Evolutionary conservation across 768 basidiomycete species (phyloP).

Genomic region (Mycena sanguinolenta): DNA sequence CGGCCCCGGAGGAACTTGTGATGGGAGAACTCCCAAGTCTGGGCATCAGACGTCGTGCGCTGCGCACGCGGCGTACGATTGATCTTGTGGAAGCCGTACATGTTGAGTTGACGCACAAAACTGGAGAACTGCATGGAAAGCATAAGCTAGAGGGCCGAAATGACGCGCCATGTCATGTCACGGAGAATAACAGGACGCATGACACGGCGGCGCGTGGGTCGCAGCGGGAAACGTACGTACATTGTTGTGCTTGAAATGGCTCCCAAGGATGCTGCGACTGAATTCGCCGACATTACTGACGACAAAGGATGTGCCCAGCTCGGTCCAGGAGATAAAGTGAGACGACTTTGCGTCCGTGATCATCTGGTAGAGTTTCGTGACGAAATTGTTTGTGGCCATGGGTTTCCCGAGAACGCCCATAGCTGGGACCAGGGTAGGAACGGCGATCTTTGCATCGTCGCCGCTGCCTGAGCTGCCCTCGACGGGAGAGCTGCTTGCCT

Average conservation of each 20-base stretch:
- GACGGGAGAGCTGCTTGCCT: constrained; percentile 52
- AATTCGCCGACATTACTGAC: constrained; percentile 91
- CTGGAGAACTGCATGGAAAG: constrained; percentile 80
- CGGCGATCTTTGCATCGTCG: constrained; percentile 38
- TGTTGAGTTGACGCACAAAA: constrained; percentile 95
- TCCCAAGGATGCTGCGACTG: constrained; percentile 85
- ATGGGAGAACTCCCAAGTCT: constrained; percentile 93
- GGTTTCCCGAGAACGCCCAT: constrained; percentile 77
- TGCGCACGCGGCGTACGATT: constrained; percentile 91
- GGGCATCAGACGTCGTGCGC: constrained; percentile 82
- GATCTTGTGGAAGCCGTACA: constrained; percentile 97
- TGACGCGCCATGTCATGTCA: constrained; percentile 7
- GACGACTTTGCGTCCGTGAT: constrained; percentile 86
- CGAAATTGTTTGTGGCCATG: constrained; percentile 84
- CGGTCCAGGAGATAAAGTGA: constrained; percentile 87
- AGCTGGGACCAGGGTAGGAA: constrained; percentile 45
- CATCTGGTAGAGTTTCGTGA: constrained; percentile 92
- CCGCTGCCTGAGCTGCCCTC: constrained; percentile 63
- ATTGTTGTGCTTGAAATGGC: constrained; percentile 93
- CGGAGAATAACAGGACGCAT: constrained; percentile 7
- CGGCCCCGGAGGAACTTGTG: constrained; percentile 87
- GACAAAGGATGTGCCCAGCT: constrained; percentile 86
- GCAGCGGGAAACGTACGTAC: constrained; percentile 55
- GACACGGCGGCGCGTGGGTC: constrained; percentile 27
- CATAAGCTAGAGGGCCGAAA: not conserved